Base-by-base conservation (phyloP, 805 yeast species). In the Lachancea meyersii region DNA sequence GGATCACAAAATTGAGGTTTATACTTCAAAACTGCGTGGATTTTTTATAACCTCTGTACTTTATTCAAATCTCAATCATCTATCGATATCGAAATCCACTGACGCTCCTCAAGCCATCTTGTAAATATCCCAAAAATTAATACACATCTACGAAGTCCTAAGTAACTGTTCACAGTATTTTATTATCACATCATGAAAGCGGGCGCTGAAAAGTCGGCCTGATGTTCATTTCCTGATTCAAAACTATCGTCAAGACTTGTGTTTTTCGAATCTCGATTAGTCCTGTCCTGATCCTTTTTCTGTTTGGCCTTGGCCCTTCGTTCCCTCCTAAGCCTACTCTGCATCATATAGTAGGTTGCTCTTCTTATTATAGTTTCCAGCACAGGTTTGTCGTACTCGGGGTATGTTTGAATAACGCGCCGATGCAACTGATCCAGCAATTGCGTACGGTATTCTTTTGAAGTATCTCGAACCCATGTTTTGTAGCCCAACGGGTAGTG, bases 381-480 rank as follows among this genome's bases (percentile, higher is more conserved):
- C 18, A 77, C 67, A 14, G 70, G 72, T 38, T 67, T 69, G 35
- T 73, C 64, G 53, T 82, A 78, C 21, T 77, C 77, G 3, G 66
- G 66, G 53, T 73, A 79, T 33, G 69, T 70, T 2, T 52, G 53
- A 24, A 65, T 67, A 5, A 82, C 77, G 43, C 72, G 66, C 5
- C 54, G 52, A 52, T 72, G 67, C 38, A 87, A 68, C 46, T 72
- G 67, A 4, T 53, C 49, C 47, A 72, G 69, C 30, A 87, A 69
- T 39, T 70, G 64, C 20, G 69, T 68, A 32, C 95, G 69, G 48
- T 75, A 73, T 4, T 61, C 64, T 40, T 70, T 72, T 1, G 75
- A 69, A 0, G 93, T 83, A 54, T 83, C 95, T 48, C 95, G 71
- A 33, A 85, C 80, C 95, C 96, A 87, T 0, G 95, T 84, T 54